phyloP scores from a whole-genome alignment of 108 stramenopile species.

The Cyclotella cryptica region DNA sequence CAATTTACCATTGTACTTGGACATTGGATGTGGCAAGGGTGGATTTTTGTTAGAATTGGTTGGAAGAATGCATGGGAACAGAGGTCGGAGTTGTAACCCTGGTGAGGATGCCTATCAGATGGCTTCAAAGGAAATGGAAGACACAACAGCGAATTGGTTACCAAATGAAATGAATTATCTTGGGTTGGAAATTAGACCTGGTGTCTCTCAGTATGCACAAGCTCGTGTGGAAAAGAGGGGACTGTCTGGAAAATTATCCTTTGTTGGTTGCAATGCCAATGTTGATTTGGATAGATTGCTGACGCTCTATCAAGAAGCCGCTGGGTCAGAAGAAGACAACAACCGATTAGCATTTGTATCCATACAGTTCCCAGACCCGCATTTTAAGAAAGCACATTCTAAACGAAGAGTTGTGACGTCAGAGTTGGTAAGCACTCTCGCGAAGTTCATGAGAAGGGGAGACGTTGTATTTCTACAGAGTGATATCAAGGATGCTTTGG shows the following conservation, averaged over 20 bases:
- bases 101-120: constrained; percentile 27
- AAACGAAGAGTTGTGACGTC: constrained; percentile 88
- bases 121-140: constrained; percentile 8
- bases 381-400: constrained; percentile 80
- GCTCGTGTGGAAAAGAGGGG: constrained; percentile 63
- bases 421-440: constrained; percentile 69
- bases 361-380: constrained; percentile 94
- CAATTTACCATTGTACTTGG: constrained; percentile 73
- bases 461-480: constrained; percentile 76
- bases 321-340: not conserved
- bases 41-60: constrained; percentile 85
- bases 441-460: constrained; percentile 63
- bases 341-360: constrained; percentile 65
- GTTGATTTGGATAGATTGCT: constrained; percentile 86
- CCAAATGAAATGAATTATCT: constrained; percentile 74
- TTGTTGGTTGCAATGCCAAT: constrained; percentile 93
- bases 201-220: constrained; percentile 76
- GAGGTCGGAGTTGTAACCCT: not conserved
- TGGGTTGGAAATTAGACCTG: constrained; percentile 89
- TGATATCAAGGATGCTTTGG: constrained; percentile 80
- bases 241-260: constrained; percentile 59
- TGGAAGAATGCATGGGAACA: constrained; percentile 22
- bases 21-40: constrained; percentile 91
- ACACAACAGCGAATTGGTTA: constrained; percentile 27
- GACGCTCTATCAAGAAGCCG: constrained; percentile 52